Percentiles rank a stretch among this genome's conserved stretches.
Conservation (phyloP, 352 stramenopile genomes). For the Globisporangium emineosum region DNA sequence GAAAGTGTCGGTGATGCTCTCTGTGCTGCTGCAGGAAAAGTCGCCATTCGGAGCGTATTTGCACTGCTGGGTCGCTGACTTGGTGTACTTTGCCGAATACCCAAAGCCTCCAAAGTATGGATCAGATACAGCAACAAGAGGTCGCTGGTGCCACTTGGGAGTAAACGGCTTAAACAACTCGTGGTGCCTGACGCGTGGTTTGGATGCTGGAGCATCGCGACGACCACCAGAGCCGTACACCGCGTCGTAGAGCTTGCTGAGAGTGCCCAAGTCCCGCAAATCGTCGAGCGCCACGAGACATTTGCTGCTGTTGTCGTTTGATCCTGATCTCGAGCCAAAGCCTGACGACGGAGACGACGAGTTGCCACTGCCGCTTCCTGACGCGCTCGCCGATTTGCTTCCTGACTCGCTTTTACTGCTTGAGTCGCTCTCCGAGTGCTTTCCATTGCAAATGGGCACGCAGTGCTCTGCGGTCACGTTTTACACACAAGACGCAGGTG, state of each 20-base stretch:
- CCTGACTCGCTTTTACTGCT: slow-evolving; percentile 1
- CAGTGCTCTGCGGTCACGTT: slow-evolving; percentile 20
- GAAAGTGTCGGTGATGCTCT: not conserved
- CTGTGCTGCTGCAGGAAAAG: slow-evolving; percentile 10
- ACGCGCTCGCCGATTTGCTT: not conserved
- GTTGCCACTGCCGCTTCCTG: not conserved
- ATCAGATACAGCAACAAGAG: not conserved
- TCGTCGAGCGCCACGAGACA: not conserved
- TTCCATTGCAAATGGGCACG: slow-evolving; percentile 9
- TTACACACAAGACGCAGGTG: not conserved
- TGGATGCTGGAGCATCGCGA: too few species aligned
- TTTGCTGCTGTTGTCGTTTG: not conserved
- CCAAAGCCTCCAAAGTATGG: not conserved
- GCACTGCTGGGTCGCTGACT: slow-evolving; percentile 4
- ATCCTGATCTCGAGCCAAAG: not conserved
- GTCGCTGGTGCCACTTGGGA: not conserved
- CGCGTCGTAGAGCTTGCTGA: not conserved
- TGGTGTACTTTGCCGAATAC: not conserved
- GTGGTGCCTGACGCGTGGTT: not conserved
- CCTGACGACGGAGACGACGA: not conserved
- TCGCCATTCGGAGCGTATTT: slow-evolving; percentile 1
- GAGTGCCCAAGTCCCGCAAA: not conserved
- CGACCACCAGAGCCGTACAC: not conserved
- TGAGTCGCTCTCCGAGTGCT: not conserved
- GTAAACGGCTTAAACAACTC: not conserved